A percentile compares a stretch with the other conserved stretches of the same genome.
These are phyloP conservation scores for Puccinellia tenuiflora DNA, from an alignment of 176 grass and related monocot species.

Conservation along the genomic window DNA sequence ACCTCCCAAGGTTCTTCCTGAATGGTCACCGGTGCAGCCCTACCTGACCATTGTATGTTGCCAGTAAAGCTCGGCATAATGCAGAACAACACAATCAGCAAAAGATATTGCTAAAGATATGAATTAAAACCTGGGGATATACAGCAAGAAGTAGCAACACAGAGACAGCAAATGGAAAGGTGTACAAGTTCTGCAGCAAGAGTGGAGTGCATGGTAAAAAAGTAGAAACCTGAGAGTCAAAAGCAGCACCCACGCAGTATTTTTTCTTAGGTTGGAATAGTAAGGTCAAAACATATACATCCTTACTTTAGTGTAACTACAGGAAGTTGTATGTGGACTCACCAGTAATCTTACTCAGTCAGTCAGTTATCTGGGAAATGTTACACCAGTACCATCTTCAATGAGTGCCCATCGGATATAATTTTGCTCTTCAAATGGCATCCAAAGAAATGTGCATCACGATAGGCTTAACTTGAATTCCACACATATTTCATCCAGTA, in stretches of 20 bases:
- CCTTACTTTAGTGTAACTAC: background rate
- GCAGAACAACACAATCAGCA: background rate
- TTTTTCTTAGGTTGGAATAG: background rate
- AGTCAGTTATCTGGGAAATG: background rate
- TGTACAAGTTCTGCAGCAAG: background rate
- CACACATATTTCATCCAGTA: background rate
- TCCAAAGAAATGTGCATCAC: background rate
- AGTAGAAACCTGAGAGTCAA: background rate
- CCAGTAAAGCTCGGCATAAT: conserved; percentile 1
- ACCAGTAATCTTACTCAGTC: background rate
- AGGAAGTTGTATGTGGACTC: background rate
- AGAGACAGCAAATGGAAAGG: background rate
- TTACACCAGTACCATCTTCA: background rate
- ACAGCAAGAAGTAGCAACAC: background rate
- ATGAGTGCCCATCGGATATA: background rate
- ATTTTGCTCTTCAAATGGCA: background rate
- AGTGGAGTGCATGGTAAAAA: background rate
- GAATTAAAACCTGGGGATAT: background rate
- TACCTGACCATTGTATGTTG: conserved; percentile 28
- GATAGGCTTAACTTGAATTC: background rate
- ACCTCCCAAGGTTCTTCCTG: conserved; percentile 10
- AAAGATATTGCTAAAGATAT: background rate
- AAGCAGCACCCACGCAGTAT: background rate
- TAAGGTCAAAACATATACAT: background rate
- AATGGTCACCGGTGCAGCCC: conserved; percentile 35